Evolutionary conservation across 164 flowering plant species (phyloP).

Genomic region (Stephania yunnanensis): DNA sequence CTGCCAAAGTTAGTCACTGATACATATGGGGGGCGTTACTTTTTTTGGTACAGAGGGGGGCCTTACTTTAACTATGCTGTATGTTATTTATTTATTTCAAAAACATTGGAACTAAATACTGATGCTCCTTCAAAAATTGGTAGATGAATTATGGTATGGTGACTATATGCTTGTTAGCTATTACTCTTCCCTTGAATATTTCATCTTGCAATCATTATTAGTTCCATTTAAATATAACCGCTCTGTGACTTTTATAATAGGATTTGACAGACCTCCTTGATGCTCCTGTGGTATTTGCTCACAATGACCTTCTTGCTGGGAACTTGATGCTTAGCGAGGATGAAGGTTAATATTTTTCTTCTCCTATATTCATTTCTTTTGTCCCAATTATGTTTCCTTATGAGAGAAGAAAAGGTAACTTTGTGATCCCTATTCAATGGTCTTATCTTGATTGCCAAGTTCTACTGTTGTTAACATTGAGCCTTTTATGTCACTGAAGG

Average conservation of each 20-base stretch:
- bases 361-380: neutral
- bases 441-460: neutral
- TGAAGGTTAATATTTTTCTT: conserved; percentile 47
- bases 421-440: neutral
- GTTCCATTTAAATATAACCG: conserved; percentile 2
- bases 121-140: neutral
- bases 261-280: conserved; percentile 57
- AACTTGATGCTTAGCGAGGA: conserved; percentile 86
- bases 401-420: neutral
- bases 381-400: neutral
- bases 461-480: neutral
- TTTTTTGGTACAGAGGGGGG: no score
- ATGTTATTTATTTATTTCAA: neutral
- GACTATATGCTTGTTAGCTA: no score
- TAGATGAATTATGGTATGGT: no score
- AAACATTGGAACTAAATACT: neutral
- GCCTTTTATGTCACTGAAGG: neutral
- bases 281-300: conserved; percentile 87
- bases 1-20: neutral
- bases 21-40: no score
- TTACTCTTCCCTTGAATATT: neutral
- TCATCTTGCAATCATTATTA: neutral
- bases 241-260: conserved; percentile 39
- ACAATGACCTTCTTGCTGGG: conserved; percentile 94
- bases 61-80: neutral